Evolutionary conservation across 2,329 filamentous ascomycete genomes (phyloP), one percentile per base, ranked within the genome.

Genomic region (Emydomyces testavorans): DNA sequence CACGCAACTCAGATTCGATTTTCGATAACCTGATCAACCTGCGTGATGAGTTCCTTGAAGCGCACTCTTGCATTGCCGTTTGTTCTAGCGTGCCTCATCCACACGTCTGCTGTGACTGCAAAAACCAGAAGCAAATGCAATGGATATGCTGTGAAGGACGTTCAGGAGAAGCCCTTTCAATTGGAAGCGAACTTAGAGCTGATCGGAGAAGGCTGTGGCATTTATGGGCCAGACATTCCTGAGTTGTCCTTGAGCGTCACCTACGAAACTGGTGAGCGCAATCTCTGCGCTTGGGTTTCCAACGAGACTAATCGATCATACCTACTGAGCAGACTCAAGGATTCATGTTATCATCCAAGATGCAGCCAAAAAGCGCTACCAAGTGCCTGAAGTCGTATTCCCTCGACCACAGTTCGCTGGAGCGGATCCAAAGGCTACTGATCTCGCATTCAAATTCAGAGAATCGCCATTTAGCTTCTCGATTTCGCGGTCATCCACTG

Each of bases 391-490:
- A 18, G n/a, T 2, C n/a, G 38, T 41, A 13, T 31, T 41, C 3
- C 38, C 38, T 2, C 38, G 38, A 18, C 38, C 38, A 8, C 23
- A n/a, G n/a, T 31, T 26, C 15, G 11, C 23, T 29, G 38, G 38
- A n/a, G n/a, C 26, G 18, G 38, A 41, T 20, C 15, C 38, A 10
- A 7, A 29, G 31, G 6, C 23, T 11, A 16, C 11, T 4, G 38
- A 41, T n/a, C 38, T 41, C 18, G 38, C 18, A 15, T 29, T 41
- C 24, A 16, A 15, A 10, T 29, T 41, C 11, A 41, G 24, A 41
- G 68, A 76, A 6, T 75, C 77, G 1, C 71, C 70, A 0, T 81
- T 81, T 60, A 71, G 64, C 51, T 79, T 71, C 62, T 74, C 64
- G 61, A 72, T 75, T 54, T 76, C 66, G 52, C 80, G 67, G 50